A percentile compares a stretch with the other conserved stretches of the same genome.
phyloP scores from a whole-genome alignment of 306 rosid genomes.

The Leucaena leucocephala region DNA sequence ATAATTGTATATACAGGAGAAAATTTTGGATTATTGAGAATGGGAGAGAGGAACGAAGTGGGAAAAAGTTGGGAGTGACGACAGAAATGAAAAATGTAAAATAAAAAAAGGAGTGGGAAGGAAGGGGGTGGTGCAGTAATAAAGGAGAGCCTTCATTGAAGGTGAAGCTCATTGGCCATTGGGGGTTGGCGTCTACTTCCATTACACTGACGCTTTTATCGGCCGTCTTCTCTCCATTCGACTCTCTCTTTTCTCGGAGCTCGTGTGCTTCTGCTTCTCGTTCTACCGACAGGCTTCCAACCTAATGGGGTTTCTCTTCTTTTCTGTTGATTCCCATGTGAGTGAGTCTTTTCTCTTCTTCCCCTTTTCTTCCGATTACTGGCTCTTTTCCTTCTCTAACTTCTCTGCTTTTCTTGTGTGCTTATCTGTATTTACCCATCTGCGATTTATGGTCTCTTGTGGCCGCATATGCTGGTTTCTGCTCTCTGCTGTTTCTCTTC shows the following conservation, averaged over 20 bases:
- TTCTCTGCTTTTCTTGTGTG: constrained; percentile 30
- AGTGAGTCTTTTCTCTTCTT: constrained; percentile 33
- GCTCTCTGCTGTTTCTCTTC: constrained; percentile 28
- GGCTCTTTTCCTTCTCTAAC: constrained; percentile 40
- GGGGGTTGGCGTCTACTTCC: constrained; percentile 40
- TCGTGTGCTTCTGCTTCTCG: constrained; percentile 40
- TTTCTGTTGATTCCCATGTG: constrained; percentile 41
- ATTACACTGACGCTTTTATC: constrained; percentile 37
- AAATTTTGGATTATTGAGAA: not conserved
- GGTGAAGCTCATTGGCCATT: constrained; percentile 40
- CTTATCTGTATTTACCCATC: constrained; percentile 1
- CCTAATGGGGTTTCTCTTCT: constrained; percentile 57
- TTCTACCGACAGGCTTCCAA: constrained; percentile 63
- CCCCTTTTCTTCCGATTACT: constrained; percentile 16
- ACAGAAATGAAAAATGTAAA: constrained; percentile 22
- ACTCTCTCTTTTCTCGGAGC: not conserved
- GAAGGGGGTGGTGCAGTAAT: constrained; percentile 15
- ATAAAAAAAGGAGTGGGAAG: not conserved
- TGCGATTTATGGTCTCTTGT: constrained; percentile 21
- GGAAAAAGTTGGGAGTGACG: constrained; percentile 1
- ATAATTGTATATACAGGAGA: not conserved
- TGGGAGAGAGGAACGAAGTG: not conserved
- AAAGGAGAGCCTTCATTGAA: constrained; percentile 42
- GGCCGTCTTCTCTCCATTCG: constrained; percentile 5
- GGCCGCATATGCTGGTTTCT: constrained; percentile 6